Conservation (phyloP, 1,284 basidiomycete species). For the Laetiporus sulphureus region DNA sequence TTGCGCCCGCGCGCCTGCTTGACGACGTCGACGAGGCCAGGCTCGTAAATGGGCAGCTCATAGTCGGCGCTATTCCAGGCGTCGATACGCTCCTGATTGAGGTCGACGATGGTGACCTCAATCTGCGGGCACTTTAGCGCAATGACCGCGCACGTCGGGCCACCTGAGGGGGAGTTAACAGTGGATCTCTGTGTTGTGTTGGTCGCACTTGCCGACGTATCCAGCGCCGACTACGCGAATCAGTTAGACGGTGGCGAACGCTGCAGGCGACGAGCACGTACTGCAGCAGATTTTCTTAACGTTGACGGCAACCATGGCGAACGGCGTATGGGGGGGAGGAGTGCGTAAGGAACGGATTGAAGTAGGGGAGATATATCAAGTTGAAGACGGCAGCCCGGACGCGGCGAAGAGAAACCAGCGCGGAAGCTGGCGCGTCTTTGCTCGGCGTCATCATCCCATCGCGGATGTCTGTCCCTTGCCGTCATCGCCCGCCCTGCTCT, state of each 20-base stretch:
- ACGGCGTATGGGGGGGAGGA: slow-evolving; percentile 11
- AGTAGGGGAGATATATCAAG: not conserved
- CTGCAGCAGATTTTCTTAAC: slow-evolving; percentile 90
- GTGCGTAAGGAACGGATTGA: slow-evolving; percentile 7
- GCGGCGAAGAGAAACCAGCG: not conserved
- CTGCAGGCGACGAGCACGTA: slow-evolving; percentile 39
- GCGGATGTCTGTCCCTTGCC: not conserved
- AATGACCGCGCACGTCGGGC: slow-evolving; percentile 92
- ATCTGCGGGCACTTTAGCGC: slow-evolving; percentile 95
- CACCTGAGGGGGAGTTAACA: slow-evolving; percentile 43
- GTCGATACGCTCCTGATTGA: slow-evolving; percentile 91
- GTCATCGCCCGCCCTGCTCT: too few species aligned
- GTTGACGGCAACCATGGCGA: slow-evolving; percentile 51
- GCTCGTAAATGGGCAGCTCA: slow-evolving; percentile 91
- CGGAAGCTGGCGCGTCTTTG: slow-evolving; percentile 1
- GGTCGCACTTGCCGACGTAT: slow-evolving; percentile 74
- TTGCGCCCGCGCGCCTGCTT: slow-evolving; percentile 86
- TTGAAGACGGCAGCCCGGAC: not conserved
- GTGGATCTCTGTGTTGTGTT: slow-evolving; percentile 4
- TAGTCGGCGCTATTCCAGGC: slow-evolving; percentile 89
- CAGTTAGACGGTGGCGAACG: slow-evolving; percentile 13
- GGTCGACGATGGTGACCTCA: slow-evolving; percentile 94
- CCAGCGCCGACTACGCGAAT: slow-evolving; percentile 78
- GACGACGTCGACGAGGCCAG: slow-evolving; percentile 93
- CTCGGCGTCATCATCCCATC: not conserved